Percentiles rank a stretch among this genome's conserved stretches.
Evolutionary conservation across 75 land plant species (phyloP).

Genomic region (Sequoia sempervirens): DNA sequence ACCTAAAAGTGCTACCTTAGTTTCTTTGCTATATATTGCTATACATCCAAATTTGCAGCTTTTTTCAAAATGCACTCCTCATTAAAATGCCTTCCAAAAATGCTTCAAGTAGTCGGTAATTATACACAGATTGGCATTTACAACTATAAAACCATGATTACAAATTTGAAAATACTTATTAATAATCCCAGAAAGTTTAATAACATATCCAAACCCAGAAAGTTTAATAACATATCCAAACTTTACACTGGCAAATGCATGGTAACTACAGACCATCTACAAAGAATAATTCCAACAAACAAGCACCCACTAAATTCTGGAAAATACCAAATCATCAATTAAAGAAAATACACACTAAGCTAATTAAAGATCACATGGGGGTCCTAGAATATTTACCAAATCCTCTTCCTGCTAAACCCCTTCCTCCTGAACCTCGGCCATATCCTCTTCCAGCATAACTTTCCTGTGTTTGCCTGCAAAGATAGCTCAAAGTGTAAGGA

Average conservation of each 20-base stretch:
- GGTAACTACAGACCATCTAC: background rate
- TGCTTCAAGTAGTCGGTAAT: background rate
- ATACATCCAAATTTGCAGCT: no score
- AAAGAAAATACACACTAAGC: background rate
- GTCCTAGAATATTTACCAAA: conserved; percentile 44
- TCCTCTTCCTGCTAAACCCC: conserved; percentile 66
- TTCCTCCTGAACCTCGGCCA: conserved; percentile 69
- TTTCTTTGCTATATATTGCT: no score
- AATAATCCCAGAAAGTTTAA: no score
- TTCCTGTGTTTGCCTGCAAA: conserved; percentile 69
- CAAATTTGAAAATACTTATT: background rate
- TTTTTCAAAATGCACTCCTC: background rate
- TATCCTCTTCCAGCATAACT: conserved; percentile 65
- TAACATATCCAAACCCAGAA: no score
- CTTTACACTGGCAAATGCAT: background rate
- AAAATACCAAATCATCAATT: background rate
- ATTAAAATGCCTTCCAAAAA: background rate
- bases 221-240: background rate
- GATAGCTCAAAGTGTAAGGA: background rate
- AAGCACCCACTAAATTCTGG: background rate
- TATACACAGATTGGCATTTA: background rate
- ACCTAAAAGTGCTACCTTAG: background rate
- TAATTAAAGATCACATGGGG: background rate
- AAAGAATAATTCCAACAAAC: background rate
- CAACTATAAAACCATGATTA: background rate